phyloP scores from a whole-genome alignment of 768 basidiomycete genomes.

The Strobilomyces dryophilus region DNA sequence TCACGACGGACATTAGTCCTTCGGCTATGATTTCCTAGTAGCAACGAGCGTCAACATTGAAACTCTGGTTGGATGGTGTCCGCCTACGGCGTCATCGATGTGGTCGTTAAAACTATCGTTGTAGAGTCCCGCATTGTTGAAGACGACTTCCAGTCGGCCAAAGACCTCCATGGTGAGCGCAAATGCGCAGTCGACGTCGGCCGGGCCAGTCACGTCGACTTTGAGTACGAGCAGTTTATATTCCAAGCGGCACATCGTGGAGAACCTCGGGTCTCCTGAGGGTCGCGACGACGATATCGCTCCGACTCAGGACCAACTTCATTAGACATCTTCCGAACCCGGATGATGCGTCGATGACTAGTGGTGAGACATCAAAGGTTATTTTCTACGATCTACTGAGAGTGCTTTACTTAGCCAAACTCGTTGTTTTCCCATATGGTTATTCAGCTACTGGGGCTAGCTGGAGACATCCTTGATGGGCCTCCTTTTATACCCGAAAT shows the following conservation, averaged over 20 bases:
- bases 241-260: not conserved
- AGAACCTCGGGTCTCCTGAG: constrained; percentile 34
- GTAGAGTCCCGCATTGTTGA: too few relatives aligned
- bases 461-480: not conserved
- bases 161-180: too few relatives aligned
- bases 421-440: constrained; percentile 1
- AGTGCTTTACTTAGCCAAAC: constrained; percentile 9
- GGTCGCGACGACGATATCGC: constrained; percentile 40
- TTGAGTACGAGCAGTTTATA: too few relatives aligned
- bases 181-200: too few relatives aligned
- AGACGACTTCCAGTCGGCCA: too few relatives aligned
- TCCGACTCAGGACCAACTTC: constrained; percentile 30
- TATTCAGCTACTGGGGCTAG: not conserved
- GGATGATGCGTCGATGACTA: constrained; percentile 40
- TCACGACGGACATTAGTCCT: constrained; percentile 21
- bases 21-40: too few relatives aligned
- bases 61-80: not conserved
- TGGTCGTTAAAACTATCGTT: constrained; percentile 7
- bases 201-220: too few relatives aligned
- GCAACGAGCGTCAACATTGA: too few relatives aligned
- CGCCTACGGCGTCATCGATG: constrained; percentile 7
- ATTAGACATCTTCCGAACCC: constrained; percentile 36
- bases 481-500: not conserved
- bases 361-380: not conserved
- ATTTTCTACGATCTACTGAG: not conserved